Conservation (phyloP, 192 early-diverging fungal species). For the Backusella australiensis region DNA sequence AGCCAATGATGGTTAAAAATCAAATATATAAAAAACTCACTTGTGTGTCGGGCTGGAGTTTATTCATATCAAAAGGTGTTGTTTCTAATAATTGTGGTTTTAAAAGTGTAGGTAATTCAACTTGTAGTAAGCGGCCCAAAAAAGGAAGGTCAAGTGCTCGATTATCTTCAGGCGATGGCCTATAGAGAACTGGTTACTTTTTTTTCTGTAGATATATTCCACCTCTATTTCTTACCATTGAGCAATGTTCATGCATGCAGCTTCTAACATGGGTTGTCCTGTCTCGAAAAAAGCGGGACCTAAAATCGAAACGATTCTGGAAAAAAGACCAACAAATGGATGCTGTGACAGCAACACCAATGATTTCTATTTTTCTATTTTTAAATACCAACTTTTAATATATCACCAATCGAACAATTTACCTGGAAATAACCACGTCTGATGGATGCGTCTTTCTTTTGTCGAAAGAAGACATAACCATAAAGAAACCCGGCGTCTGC, state of each 20-base stretch:
- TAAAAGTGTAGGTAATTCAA: conserved; percentile 61
- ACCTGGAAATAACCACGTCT: conserved; percentile 90
- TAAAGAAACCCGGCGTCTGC: conserved; percentile 64
- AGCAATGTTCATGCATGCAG: conserved; percentile 75
- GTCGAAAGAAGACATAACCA: conserved; percentile 94
- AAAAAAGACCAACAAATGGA: conserved; percentile 88
- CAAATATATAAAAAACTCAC: conserved; percentile 11
- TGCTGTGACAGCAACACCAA: conserved; percentile 85
- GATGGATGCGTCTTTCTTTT: conserved; percentile 83
- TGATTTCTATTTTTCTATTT: conserved; percentile 58
- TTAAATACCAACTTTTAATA: background rate
- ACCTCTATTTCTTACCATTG: conserved; percentile 51
- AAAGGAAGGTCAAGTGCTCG: conserved; percentile 74
- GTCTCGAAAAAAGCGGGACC: conserved; percentile 86
- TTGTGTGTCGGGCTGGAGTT: conserved; percentile 65
- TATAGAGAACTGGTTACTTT: background rate
- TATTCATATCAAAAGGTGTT: conserved; percentile 62
- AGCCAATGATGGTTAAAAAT: background rate
- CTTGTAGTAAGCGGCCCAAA: conserved; percentile 64
- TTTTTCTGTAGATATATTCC: conserved; percentile 1
- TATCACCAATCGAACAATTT: background rate
- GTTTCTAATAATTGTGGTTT: conserved; percentile 76
- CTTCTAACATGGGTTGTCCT: conserved; percentile 72
- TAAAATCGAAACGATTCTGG: conserved; percentile 64
- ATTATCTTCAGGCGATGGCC: conserved; percentile 53